Percentiles rank a stretch among this genome's conserved stretches.
phyloP scores from a whole-genome alignment of 225 moss, liverwort and hornwort species.

The Ulota crispa region DNA sequence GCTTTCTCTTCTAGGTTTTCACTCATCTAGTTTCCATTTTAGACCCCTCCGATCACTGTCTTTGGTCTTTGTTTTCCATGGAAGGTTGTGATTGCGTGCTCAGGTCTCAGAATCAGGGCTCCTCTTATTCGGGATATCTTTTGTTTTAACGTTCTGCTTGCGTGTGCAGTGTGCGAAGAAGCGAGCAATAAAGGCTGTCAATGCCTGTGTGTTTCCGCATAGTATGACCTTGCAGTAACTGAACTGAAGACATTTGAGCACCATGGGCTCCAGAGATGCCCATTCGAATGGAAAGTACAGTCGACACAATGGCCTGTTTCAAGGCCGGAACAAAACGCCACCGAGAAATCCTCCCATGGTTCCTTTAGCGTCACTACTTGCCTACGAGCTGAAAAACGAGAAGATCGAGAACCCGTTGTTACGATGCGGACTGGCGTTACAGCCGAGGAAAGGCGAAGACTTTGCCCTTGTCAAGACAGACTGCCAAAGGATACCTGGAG shows the following conservation, averaged over 20 bases:
- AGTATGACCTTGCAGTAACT: constrained; percentile 33
- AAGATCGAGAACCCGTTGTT: constrained; percentile 52
- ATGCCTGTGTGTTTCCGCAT: constrained; percentile 17
- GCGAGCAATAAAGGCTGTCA: constrained; percentile 2
- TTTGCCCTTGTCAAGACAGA: constrained; percentile 59
- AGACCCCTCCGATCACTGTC: neutral
- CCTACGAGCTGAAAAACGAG: constrained; percentile 60
- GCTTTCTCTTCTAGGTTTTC: neutral
- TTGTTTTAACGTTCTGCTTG: neutral
- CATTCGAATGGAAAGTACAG: constrained; percentile 42
- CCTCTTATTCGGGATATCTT: neutral
- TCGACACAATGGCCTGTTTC: constrained; percentile 41
- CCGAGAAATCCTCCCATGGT: constrained; percentile 47
- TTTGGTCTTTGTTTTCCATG: neutral
- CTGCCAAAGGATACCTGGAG: constrained; percentile 64
- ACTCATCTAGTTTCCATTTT: neutral
- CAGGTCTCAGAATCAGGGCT: neutral
- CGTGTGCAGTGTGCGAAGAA: constrained; percentile 27
- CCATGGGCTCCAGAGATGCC: constrained; percentile 51
- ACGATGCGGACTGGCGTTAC: constrained; percentile 57
- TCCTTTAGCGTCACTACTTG: constrained; percentile 55
- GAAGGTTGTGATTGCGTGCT: constrained; percentile 4
- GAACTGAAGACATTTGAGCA: constrained; percentile 24
- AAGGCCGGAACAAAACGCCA: constrained; percentile 36
- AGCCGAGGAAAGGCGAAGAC: constrained; percentile 65